A percentile compares a stretch with the other conserved stretches of the same genome.
phyloP scores from a whole-genome alignment of 371 early-diverging fungal species.

The Smittium mucronatum region DNA sequence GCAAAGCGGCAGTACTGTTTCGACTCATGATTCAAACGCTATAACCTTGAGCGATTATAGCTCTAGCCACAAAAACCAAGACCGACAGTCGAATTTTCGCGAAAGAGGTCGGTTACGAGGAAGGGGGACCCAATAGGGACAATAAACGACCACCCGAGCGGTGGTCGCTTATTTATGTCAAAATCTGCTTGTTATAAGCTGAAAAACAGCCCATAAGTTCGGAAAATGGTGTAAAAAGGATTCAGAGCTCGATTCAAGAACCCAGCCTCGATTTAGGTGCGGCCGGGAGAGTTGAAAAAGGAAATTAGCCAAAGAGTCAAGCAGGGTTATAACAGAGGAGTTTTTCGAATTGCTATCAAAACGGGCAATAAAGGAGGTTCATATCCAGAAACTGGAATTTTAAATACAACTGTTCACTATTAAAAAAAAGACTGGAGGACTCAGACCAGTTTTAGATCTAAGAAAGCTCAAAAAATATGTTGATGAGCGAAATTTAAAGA shows the following conservation, averaged over 20 bases:
- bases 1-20: neutral
- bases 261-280: neutral
- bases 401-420: conserved; percentile 7
- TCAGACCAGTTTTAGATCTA: conserved; percentile 24
- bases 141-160: neutral
- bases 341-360: neutral
- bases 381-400: neutral
- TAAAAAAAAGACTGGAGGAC: conserved; percentile 11
- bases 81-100: neutral
- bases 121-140: neutral
- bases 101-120: neutral
- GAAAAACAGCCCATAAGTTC: neutral
- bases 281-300: neutral
- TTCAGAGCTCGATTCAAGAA: neutral
- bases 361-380: conserved; percentile 2
- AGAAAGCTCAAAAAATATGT: conserved; percentile 26
- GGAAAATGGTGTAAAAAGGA: neutral
- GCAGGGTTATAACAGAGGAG: neutral
- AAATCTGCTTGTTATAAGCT: neutral
- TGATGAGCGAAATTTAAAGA: conserved; percentile 17
- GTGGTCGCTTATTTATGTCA: neutral
- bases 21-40: neutral
- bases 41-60: neutral
- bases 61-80: neutral
- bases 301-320: neutral